These are phyloP conservation scores for Salix viminalis DNA, from an alignment of 345 rosid genomes.

Conservation along the genomic window DNA sequence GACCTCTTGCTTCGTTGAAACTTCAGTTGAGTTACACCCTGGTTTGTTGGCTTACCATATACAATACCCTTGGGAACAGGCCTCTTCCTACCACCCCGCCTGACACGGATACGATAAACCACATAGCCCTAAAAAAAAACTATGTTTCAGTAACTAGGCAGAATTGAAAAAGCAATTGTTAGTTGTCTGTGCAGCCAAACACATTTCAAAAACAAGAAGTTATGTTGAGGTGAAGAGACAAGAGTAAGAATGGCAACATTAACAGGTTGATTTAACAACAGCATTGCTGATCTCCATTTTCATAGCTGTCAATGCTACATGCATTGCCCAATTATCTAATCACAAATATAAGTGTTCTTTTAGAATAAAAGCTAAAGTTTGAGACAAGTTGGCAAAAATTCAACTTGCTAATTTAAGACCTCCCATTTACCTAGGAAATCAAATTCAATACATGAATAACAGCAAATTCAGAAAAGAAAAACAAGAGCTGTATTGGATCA, in stretches of 20 bases:
- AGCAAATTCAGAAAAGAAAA: not conserved
- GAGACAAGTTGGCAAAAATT: not conserved
- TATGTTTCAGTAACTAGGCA: not conserved
- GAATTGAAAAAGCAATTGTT: not conserved
- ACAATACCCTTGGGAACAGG: slow-evolving; percentile 96
- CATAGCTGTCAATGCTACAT: not conserved
- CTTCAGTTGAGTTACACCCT: slow-evolving; percentile 96
- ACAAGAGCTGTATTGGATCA: slow-evolving; percentile 13
- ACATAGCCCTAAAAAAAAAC: slow-evolving; percentile 61
- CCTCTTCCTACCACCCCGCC: slow-evolving; percentile 98
- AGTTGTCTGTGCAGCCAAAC: not conserved
- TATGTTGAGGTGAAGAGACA: not conserved
- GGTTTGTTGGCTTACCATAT: slow-evolving; percentile 84
- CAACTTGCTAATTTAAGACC: not conserved
- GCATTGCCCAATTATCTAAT: not conserved
- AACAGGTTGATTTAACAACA: not conserved
- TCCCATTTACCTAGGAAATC: not conserved
- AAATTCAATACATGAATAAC: not conserved
- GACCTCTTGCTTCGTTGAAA: slow-evolving; percentile 96
- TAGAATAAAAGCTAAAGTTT: not conserved
- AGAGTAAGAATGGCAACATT: not conserved
- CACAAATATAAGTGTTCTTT: not conserved
- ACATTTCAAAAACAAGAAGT: not conserved
- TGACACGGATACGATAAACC: slow-evolving; percentile 74
- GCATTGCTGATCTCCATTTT: not conserved